These are phyloP conservation scores for Spergularia azorica DNA, from an alignment of 179 eudicot species.

Conservation along the genomic window DNA sequence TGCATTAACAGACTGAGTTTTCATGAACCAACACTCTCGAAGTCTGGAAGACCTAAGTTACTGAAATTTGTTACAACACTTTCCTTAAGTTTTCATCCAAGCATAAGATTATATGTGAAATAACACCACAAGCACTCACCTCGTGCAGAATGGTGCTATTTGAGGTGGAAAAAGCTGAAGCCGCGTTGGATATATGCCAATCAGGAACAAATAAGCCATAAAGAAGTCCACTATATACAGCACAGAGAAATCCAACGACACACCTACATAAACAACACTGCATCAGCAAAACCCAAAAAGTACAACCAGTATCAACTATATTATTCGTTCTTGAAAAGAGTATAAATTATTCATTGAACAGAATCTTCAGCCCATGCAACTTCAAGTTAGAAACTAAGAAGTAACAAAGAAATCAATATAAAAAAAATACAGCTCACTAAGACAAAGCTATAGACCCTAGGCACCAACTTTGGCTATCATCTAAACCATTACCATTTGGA, in stretches of 20 bases:
- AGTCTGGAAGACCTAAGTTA: background rate
- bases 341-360: background rate
- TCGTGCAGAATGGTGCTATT: conserved; percentile 39
- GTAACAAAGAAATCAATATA: background rate
- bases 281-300: conserved; percentile 13
- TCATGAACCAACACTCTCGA: background rate
- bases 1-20: background rate
- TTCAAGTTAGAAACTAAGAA: background rate
- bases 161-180: conserved; percentile 33
- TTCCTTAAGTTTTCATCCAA: background rate
- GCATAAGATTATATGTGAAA: background rate
- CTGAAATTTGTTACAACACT: background rate
- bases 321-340: background rate
- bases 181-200: conserved; percentile 55
- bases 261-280: conserved; percentile 48
- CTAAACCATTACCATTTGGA: background rate
- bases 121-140: conserved; percentile 36
- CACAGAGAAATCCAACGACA: conserved; percentile 44
- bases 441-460: background rate
- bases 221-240: conserved; percentile 55
- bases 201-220: conserved; percentile 81
- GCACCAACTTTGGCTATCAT: background rate
- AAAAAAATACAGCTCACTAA: background rate
- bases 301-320: background rate
- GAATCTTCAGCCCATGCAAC: conserved; percentile 5